Evolutionary conservation across 768 basidiomycete genomes (phyloP), one percentile per base, ranked within the genome.

Genomic region (Wakefieldia striispora): DNA sequence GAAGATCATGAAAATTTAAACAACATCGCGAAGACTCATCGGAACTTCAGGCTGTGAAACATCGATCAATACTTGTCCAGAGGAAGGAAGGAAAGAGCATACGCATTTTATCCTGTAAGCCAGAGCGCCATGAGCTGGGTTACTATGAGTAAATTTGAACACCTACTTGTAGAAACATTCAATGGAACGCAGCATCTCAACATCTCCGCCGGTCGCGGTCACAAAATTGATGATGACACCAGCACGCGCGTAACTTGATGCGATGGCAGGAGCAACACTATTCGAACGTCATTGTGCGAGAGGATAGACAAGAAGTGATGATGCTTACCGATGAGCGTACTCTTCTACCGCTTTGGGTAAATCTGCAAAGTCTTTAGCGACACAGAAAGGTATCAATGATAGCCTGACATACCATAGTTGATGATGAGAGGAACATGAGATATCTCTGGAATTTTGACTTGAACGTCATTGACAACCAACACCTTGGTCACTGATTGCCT

Each of bases 141-240:
- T 26, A 21, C 17, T 33, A 9, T 16, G 16, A 52, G 40, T 23
- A 33, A 35, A 26, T 1, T 33, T 31, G 33, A 26, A 66, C 69
- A 51, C 81, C 57, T 57, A 91, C 91, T 92, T 92, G 79, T 95
- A 97, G 74, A 93, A 95, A 79, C 94, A 95, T 76, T 98, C 95
- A 77, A 97, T 97, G 59, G 90, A 91, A 63, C 95, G 82, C 54
- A 98, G 75, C 94, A 97, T 97, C 74, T 98, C 95, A 47, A 97
- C 95, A 67, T 98, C 95, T 36, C 94, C 95, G 26, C 95, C 94
- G 13, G 93, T 94, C 47, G 95, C 95, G 49, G 95, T 97, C 54
- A 98, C 95, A 60, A 98, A 94, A 69, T 95, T 98, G 64, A 99
- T 80, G 52, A 97, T 80, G 45, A 97, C 89, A 24, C 95, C 97